Base-by-base conservation (phyloP, 164 flowering plant species). In the Buxus sempervirens region DNA sequence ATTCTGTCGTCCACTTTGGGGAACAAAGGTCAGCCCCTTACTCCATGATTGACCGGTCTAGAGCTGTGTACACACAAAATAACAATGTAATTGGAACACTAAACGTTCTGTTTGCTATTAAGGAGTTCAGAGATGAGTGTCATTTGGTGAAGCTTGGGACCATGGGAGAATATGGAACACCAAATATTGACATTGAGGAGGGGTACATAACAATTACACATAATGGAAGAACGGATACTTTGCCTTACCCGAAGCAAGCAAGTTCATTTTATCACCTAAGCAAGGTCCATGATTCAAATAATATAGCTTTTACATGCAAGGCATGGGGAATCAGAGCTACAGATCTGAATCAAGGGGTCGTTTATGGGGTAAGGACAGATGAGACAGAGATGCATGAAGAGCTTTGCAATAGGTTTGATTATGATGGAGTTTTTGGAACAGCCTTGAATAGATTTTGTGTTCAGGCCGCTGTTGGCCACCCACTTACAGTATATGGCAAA, bases 81-180 rank as follows among this genome's bases (percentile, higher is more conserved):
- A 94, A 94, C 73, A 94, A 94, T 74, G 97, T 93, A 41, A 84
- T 90, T 62, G 98, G 98, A 65, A 93, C 98, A 41, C 90, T 93
- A 10, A 93, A 93, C 79, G 98, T 90, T 66, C 88, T 93, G 42
- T 93, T 93, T 78, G 98, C 96, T 24, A 93, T 94, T 25, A 94
- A 94, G 80, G 98, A 94, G 75, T 94, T 76, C 67, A 68, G 80
- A 24, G 93, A 91, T 66, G 81, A 86, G 48, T 94, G 98, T 63
- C 98, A 94, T 77, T 77, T 94, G 21, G 98, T 94, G 76, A 91
- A 94, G 81, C 93, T 94, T 42, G 97, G 97, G 65, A 94, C 98
- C 2, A 94, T 94, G 98, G 97, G 98, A 23, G 98, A 94, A 64
- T 94, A 94, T 77, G 98, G 98, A 61, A 94, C 98, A 51, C 98